Evolutionary conservation across 2,329 filamentous ascomycete species (phyloP).

Genomic region (Neonectria ditissima): DNA sequence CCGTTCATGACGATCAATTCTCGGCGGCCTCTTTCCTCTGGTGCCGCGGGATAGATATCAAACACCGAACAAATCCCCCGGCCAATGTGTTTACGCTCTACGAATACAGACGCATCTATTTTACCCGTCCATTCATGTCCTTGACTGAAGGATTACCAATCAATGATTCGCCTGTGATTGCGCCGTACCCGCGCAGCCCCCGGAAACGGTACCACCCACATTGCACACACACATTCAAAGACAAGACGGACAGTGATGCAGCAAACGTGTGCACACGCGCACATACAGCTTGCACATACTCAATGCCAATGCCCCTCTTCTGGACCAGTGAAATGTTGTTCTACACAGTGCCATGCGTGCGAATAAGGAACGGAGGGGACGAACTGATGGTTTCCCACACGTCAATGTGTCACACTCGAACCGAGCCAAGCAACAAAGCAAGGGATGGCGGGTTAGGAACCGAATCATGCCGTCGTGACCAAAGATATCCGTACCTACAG

Average conservation of each 20-base stretch:
- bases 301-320: constrained; percentile 7
- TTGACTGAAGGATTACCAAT: constrained; percentile 31
- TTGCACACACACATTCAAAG: constrained; percentile 19
- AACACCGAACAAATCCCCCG: constrained; percentile 24
- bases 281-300: constrained; percentile 2
- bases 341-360: constrained; percentile 16
- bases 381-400: constrained; percentile 7
- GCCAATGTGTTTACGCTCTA: constrained; percentile 14
- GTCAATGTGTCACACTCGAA: constrained; percentile 1
- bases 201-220: constrained; percentile 17
- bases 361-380: constrained; percentile 3
- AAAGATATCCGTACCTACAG: constrained; percentile 15
- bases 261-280: neutral
- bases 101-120: constrained; percentile 13
- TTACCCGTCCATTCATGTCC: constrained; percentile 32
- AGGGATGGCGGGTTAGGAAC: constrained; percentile 1
- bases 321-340: neutral
- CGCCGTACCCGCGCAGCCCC: constrained; percentile 17
- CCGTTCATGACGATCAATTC: constrained; percentile 1
- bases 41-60: constrained; percentile 4
- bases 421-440: neutral
- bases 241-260: constrained; percentile 9
- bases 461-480: constrained; percentile 5
- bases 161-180: constrained; percentile 26
- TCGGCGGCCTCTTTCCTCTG: constrained; percentile 21